Base-by-base conservation (phyloP, 495 filamentous ascomycete species). In the Polyplosphaeria fusca region DNA sequence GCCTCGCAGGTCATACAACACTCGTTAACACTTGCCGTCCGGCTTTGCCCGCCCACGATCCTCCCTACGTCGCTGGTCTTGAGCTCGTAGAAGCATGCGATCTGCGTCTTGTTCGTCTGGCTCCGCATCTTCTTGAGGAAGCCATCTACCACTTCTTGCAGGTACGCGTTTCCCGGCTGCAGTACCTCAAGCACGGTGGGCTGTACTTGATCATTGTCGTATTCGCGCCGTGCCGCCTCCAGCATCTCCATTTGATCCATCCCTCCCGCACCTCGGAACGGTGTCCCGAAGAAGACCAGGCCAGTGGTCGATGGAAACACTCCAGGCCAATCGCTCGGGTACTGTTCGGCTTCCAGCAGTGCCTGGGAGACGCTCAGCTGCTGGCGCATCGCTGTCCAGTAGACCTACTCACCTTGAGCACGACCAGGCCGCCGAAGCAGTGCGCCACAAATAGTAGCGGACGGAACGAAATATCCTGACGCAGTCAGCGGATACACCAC, bases 211-310 rank as follows among this genome's bases (percentile, higher is more conserved):
- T 60, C 49, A 12, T 53, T 32, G 35, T 40, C 7, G 47, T 52
- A 45, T 45, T 45, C 28, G 16, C 45, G 26, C 20, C 42, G 56
- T 26, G 48, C 56, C 39, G 56, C 49, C 41, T 37, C 40, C 7
- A 60, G 47, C 49, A 60, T 60, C 49, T 60, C 49, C 42, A 43
- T 51, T 25, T 60, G 48, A 40, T 47, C 49, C 28, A 60, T 52
- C 26, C 56, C 49, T 35, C 30, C 27, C 24, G 49, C 56, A 14
- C 49, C 49, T 60, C 49, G 54, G 54, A 60, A n/a, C n/a, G n/a
- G n/a, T n/a, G n/a, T n/a, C n/a, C n/a, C n/a, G n/a, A n/a, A n/a
- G n/a, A n/a, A n/a, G 20, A 60, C 30, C 22, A 60, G 19, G 48
- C 56, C 49, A 47, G 56, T 54, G 14, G 42, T 54, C 18, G 49